Evolutionary conservation across 805 yeast genomes (phyloP), one percentile per base, ranked within the genome.

Genomic region (Tetrapisispora pingtungensis): DNA sequence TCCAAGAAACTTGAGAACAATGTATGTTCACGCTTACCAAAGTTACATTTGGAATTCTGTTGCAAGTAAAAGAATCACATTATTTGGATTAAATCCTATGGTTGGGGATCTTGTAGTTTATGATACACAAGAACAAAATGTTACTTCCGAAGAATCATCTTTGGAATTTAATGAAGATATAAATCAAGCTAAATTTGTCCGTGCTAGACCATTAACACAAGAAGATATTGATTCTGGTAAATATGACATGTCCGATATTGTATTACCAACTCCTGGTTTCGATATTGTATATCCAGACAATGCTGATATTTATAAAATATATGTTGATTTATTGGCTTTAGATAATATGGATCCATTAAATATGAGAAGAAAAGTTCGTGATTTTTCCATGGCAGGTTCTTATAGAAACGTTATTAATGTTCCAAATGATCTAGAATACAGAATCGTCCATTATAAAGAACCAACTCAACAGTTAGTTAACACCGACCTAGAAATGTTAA

Each of bases 11-110:
- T 70, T 93, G 59, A 73, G 96, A 61, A 77, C 89, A 46, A 90
- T 93, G 94, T 93, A 93, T 59, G 96, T 84, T 2, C 99, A 93
- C 65, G 96, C 98, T 3, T 94, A 94, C 62, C 98, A 93, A 66
- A 86, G 96, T 50, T 93, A 81, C 58, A 76, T 93, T 26, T 94
- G 98, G 99, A 94, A 94, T 59, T 61, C 73, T 42, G 94, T 81
- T 31, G 90, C 88, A 1, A 81, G 94, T 42, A 75, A 75, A 52
- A 73, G 98, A 58, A 70, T 87, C 36, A 77, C 76, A 54, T 58
- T 80, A 45, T 82, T 73, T 63, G 97, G 97, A 1, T 58, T 75
- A 49, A 61, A 72, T 24, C 76, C 84, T 31, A 82, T 84, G 46
- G 82, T 69, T 31, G 97, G 97, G 24, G 97, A 89, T 62, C 69